Conservation (phyloP, 768 basidiomycete genomes). For the Suillus placidus region DNA sequence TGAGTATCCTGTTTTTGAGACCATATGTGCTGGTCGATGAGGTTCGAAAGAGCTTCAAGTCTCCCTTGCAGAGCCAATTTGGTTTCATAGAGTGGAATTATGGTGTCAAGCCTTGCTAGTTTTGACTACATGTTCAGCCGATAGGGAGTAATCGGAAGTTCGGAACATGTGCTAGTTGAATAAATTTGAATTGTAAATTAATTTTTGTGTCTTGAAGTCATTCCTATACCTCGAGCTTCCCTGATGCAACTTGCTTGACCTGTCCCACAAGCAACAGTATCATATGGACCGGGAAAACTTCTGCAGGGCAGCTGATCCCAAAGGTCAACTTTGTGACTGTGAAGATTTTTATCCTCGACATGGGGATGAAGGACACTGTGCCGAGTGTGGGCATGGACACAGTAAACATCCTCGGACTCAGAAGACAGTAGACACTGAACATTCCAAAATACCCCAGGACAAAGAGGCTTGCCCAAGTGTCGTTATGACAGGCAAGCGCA, state of each 20-base stretch:
- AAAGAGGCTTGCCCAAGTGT: background rate
- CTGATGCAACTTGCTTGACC: background rate
- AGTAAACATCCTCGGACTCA: background rate
- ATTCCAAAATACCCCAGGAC: background rate
- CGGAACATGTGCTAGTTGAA: background rate
- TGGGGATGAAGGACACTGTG: too few species aligned
- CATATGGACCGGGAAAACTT: background rate
- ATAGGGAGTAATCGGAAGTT: background rate
- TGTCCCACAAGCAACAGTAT: conserved; percentile 1
- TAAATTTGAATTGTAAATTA: background rate
- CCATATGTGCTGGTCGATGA: background rate
- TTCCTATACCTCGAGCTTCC: background rate
- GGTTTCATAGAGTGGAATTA: background rate
- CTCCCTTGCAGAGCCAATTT: background rate
- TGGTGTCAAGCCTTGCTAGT: background rate
- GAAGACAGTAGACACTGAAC: background rate
- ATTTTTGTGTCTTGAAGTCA: background rate
- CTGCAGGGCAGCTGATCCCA: background rate
- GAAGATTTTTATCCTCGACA: background rate
- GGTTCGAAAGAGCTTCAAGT: background rate
- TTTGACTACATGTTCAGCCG: background rate
- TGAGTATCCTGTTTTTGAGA: conserved; percentile 8
- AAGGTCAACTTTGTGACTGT: background rate
- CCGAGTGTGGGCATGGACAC: background rate
- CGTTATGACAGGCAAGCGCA: too few species aligned